Base-by-base conservation (phyloP, 768 basidiomycete genomes). In the Tephrocybe sp. region DNA sequence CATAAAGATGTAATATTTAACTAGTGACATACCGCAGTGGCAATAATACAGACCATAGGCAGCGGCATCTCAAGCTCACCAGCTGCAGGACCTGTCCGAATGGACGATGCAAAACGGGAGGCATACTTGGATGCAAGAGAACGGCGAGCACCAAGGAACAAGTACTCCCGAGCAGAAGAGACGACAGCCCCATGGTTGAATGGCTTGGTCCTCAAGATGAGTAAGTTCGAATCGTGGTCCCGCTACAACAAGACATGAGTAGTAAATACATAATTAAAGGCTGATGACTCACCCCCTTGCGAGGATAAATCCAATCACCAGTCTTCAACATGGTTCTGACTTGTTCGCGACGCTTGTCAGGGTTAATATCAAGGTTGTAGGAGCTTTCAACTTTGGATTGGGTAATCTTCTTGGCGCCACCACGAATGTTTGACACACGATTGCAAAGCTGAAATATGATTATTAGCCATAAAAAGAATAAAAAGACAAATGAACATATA, bases 61-160 rank as follows among this genome's bases (percentile, higher is more conserved):
- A 28, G 1, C 11, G 52, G 34, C 1, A 53, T 12, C 27, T 53
- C 46, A 31, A 53, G 40, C 19, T 53, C 46, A 1, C 21, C 12
- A 11, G 31, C 16, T 9, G 5, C 19, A 5, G 32, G 32, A 21
- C 46, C 36, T 6, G 36, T 26, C 6, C 27, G 9, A 28, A 36
- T 37, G 7, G 7, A 37, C 9, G 52, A 53, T 3, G 19, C 28
- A 15, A 53, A 53, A 4, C 16, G 11, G 1, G 25, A 28, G 5
- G 30, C 32, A 47, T 53, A 47, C 21, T 53, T 53, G 5, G n/a
- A 15, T 1, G 46, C 52, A 3, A 53, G 15, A 4, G 32, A 26
- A 11, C 37, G 18, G 13, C 38, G 39, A 27, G 44, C 8, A 1
- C 37, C 40, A 1, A 36, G 12, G 31, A 53, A 53, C 15, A 26